Evolutionary conservation across 768 basidiomycete species (phyloP), one percentile per base, ranked within the genome.

Genomic region (Suillus spraguei): DNA sequence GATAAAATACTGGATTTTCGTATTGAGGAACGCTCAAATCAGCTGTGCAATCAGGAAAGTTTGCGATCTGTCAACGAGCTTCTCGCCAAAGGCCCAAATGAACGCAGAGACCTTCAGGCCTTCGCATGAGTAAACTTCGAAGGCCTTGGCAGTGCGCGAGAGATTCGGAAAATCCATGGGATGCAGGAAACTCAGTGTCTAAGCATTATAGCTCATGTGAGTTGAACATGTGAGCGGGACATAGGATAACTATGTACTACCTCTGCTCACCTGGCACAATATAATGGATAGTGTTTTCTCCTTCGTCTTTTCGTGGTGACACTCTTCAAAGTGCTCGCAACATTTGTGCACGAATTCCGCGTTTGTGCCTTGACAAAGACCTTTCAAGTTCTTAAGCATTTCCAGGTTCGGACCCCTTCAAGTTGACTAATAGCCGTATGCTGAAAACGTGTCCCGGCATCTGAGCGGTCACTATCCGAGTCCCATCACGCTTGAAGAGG

Each of bases 151-250:
- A 0, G 79, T 78, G 16, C 80, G 74, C 9, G 82, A 69, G 16
- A 83, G 76, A 62, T 70, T 72, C 24, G 82, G 73, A 8, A 82
- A 67, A 62, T 81, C 80, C 55, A 71, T 44, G 3, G 81, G 82
- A 39, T 78, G 69, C 1, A 82, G 69, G 56, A 79, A 75, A 11
- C 66, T 68, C 50, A 78, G 78, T 59, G 83, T 79, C 80, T 83
- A 59, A 36, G 2, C 5, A 14, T 16, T n/a, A 36, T 1, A 16
- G 7, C 16, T 3, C 33, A 4, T 17, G 16, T 17, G 46, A 9
- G 42, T 17, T 28, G 28, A 36, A 3, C n/a, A 10, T 62, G 17
- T 32, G 60, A 39, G 46, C 28, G 28, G 4, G 28, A 28, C 6
- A 44, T n/a, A n/a, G 39, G 5, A 41, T 41, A 20, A 42, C 17